Evolutionary conservation across 2,329 filamentous ascomycete genomes (phyloP).

Genomic region (Exserohilum rostratum): DNA sequence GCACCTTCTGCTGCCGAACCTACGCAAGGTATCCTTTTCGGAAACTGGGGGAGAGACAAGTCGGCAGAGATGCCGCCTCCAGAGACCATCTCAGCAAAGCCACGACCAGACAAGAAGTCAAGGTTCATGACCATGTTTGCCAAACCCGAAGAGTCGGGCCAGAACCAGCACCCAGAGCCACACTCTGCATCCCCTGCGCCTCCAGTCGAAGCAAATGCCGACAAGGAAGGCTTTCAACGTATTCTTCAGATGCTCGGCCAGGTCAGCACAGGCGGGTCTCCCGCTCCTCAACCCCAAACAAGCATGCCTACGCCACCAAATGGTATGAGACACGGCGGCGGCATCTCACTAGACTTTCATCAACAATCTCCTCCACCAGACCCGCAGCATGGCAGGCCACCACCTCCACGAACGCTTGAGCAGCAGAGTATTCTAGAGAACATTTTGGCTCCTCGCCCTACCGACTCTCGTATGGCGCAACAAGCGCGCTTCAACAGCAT

Average conservation of each 20-base stretch:
- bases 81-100: constrained; percentile 44
- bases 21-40: constrained; percentile 79
- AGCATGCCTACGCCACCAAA: constrained; percentile 33
- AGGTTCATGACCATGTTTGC: constrained; percentile 79
- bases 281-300: constrained; percentile 26
- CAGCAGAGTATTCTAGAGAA: constrained; percentile 46
- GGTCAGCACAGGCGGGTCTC: constrained; percentile 30
- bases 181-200: constrained; percentile 32
- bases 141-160: constrained; percentile 47
- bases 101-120: constrained; percentile 72
- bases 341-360: constrained; percentile 39
- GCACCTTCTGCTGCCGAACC: constrained; percentile 69
- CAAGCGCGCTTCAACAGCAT: constrained; percentile 40
- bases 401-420: constrained; percentile 39
- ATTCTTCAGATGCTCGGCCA: constrained; percentile 81
- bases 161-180: constrained; percentile 20
- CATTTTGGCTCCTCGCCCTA: constrained; percentile 41
- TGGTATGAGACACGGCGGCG: constrained; percentile 37
- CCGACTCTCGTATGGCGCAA: constrained; percentile 40
- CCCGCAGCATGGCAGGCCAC: constrained; percentile 27
- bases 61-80: constrained; percentile 43
- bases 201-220: constrained; percentile 60
- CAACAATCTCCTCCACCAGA: constrained; percentile 42
- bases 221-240: constrained; percentile 84
- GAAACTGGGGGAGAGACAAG: constrained; percentile 61